Base-by-base conservation (phyloP, 139 green algal genomes). In the Eudorina sp. region DNA sequence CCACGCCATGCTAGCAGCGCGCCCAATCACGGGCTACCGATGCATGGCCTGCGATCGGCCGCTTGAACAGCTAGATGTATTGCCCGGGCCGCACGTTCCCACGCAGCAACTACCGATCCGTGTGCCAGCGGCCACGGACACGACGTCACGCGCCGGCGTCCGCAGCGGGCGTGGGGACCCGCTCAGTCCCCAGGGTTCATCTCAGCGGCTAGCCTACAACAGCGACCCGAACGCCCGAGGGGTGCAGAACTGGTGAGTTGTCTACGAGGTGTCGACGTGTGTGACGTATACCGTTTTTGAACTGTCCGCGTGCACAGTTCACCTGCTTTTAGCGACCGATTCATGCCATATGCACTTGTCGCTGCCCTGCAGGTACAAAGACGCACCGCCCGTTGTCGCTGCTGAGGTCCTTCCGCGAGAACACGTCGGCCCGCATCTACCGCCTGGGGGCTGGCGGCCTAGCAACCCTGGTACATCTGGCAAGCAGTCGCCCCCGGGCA, bases 11-110 rank as follows among this genome's bases (percentile, higher is more conserved):
- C 90, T 96, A 46, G 83, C 91, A 4, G 85, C 86, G 23, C 94
- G 94, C 62, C 92, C 93, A 1, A 70, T 92, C 84, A 40, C 38
- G 16, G 88, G 88, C 31, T 89, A 89, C 73, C 83, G 92, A 25
- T 95, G 92, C 70, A 92, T 95, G 90, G 91, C 92, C 18, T 96
- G 93, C 72, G 93, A 96, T 80, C 90, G 93, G 69, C 93, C 93
- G 19, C 85, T 95, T 38, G 90, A 93, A 2, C 91, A 90, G 73
- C 89, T 95, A 79, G 87, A 95, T 45, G 45, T 86, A 2, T 46
- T 43, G 45, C 84, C 86, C 8, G 93, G 93, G 19, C 92, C 93
- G 13, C 75, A 93, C 85, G 80, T 95, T 31, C 92, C 92, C 13
- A 93, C 89, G 31, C 53, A 90, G 41, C 85, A 90, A 70, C 88